These are phyloP conservation scores for Pelargonium cotyledonis DNA, from an alignment of 441 rosid species.

Conservation along the genomic window DNA sequence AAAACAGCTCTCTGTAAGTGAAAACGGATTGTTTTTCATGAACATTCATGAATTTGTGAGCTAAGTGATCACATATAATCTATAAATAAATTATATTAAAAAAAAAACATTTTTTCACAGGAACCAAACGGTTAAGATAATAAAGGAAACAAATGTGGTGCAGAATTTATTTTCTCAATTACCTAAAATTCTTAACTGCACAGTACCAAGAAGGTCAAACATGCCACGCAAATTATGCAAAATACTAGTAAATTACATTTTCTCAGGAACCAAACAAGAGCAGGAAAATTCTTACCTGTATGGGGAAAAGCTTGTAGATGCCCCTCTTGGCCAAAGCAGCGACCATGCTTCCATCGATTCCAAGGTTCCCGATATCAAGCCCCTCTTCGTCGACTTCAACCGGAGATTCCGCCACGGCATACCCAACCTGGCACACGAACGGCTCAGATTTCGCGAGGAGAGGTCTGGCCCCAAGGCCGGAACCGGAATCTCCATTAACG, in stretches of 20 bases:
- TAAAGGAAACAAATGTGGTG: neutral
- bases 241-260: neutral
- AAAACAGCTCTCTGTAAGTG: conserved; percentile 58
- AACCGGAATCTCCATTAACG: too few relatives aligned
- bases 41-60: neutral
- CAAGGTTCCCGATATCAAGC: conserved; percentile 1
- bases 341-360: conserved; percentile 1
- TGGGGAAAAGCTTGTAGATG: neutral
- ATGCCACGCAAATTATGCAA: neutral
- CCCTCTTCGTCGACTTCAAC: neutral
- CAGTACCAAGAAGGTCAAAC: neutral
- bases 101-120: neutral
- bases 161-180: too few relatives aligned
- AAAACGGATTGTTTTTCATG: neutral
- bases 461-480: neutral
- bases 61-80: neutral
- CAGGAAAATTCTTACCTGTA: neutral
- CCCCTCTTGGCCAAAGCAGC: conserved; percentile 4
- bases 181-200: neutral
- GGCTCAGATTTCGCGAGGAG: neutral
- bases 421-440: neutral
- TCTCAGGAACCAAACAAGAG: neutral
- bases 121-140: neutral
- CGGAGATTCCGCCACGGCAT: neutral
- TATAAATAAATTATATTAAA: neutral